Conservation (phyloP, 257 asterid species). For the Ocimum tenuiflorum region DNA sequence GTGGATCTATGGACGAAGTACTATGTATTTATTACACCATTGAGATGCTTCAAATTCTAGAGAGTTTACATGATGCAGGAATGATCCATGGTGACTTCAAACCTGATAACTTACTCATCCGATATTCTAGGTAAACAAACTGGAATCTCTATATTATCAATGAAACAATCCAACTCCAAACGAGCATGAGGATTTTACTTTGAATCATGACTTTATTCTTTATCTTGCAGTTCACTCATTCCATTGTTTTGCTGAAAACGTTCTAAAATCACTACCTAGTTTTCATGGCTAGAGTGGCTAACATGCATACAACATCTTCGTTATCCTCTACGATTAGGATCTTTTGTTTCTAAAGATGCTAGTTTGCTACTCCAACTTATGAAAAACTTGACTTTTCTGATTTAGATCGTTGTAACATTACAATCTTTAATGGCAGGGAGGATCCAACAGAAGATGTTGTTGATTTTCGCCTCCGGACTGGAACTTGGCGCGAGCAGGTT, state of each 20-base stretch:
- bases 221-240: neutral
- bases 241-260: neutral
- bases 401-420: too few relatives aligned
- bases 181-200: neutral
- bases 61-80: conserved; percentile 57
- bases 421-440: conserved; percentile 35
- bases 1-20: conserved; percentile 81
- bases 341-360: too few relatives aligned
- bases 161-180: neutral
- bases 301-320: neutral
- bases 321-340: too few relatives aligned
- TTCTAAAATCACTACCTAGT: neutral
- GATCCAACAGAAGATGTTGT: conserved; percentile 52
- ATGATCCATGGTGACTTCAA: conserved; percentile 93
- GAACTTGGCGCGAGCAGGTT: conserved; percentile 90
- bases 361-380: too few relatives aligned
- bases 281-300: neutral
- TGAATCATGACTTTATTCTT: conserved; percentile 1
- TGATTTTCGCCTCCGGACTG: conserved; percentile 41
- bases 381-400: too few relatives aligned
- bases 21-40: conserved; percentile 83
- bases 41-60: conserved; percentile 84
- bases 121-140: conserved; percentile 70
- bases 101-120: conserved; percentile 89
- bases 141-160: neutral